These are phyloP conservation scores for Leccinum longicurvipes DNA, from an alignment of 768 basidiomycete genomes.

Conservation along the genomic window DNA sequence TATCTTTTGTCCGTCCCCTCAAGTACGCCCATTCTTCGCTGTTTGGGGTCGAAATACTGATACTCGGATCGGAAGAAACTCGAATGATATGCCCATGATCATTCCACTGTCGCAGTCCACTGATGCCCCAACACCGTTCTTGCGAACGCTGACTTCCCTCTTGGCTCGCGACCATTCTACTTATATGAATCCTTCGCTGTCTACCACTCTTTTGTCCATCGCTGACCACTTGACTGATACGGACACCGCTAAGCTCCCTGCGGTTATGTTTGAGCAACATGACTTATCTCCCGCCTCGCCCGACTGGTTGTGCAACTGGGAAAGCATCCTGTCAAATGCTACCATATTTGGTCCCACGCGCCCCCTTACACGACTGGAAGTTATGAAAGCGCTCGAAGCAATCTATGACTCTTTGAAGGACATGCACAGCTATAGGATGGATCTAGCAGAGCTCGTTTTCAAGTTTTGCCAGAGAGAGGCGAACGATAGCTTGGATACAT, in stretches of 20 bases:
- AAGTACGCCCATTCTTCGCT: slow-evolving; percentile 41
- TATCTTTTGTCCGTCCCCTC: slow-evolving; percentile 52
- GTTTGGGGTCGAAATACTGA: slow-evolving; percentile 1
- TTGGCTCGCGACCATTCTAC: slow-evolving; percentile 61
- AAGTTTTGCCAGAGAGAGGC: slow-evolving; percentile 42
- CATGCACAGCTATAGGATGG: slow-evolving; percentile 59
- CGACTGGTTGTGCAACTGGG: slow-evolving; percentile 71
- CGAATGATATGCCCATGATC: slow-evolving; percentile 42
- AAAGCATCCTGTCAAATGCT: slow-evolving; percentile 48
- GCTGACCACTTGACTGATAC: slow-evolving; percentile 66
- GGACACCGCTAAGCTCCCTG: slow-evolving; percentile 62
- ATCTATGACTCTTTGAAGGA: slow-evolving; percentile 69
- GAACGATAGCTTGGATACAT: slow-evolving; percentile 26
- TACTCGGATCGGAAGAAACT: slow-evolving; percentile 34
- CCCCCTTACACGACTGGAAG: slow-evolving; percentile 51
- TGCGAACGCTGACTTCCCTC: slow-evolving; percentile 58
- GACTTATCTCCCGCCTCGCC: slow-evolving; percentile 69
- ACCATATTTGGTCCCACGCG: slow-evolving; percentile 40
- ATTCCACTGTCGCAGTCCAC: slow-evolving; percentile 54
- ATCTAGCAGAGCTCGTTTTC: slow-evolving; percentile 53
- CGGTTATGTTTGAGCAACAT: slow-evolving; percentile 62
- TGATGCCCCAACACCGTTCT: slow-evolving; percentile 56
- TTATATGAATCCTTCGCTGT: slow-evolving; percentile 57
- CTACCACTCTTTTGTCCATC: slow-evolving; percentile 60
- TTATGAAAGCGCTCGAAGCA: slow-evolving; percentile 53